A percentile compares a stretch with the other conserved stretches of the same genome.
Evolutionary conservation across 139 green algal species (phyloP).

Genomic region (Tetraselmis chui): DNA sequence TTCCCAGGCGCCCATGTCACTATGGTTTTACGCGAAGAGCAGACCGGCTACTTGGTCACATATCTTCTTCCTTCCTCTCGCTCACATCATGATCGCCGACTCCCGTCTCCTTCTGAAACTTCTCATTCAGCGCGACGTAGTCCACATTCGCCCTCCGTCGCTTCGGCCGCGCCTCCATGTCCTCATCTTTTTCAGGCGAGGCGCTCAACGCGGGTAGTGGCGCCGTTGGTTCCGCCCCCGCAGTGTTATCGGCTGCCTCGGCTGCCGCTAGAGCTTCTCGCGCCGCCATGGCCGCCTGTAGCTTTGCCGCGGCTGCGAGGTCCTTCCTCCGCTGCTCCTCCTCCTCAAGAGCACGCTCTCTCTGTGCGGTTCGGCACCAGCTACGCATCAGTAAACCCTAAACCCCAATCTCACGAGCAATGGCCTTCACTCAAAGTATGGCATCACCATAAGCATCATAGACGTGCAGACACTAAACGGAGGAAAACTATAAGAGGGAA

Average conservation of each 20-base stretch:
- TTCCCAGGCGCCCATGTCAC: too few relatives aligned
- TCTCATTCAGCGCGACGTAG: constrained; percentile 64
- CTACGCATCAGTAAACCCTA: background rate
- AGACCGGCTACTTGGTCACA: too few relatives aligned
- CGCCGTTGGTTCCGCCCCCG: background rate
- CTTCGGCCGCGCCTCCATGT: constrained; percentile 21
- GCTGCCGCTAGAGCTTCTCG: background rate
- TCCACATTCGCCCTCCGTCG: constrained; percentile 47
- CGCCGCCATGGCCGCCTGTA: constrained; percentile 4
- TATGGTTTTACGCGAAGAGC: too few relatives aligned
- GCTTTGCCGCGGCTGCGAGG: constrained; percentile 14
- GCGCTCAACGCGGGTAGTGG: background rate
- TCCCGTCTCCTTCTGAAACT: constrained; percentile 47
- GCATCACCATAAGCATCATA: background rate
- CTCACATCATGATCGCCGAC: too few relatives aligned
- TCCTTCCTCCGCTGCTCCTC: constrained; percentile 13
- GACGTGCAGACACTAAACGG: background rate
- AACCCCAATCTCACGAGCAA: too few relatives aligned
- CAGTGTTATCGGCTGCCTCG: constrained; percentile 2
- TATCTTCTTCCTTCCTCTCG: too few relatives aligned
- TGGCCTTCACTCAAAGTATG: too few relatives aligned
- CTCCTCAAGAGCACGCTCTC: constrained; percentile 40
- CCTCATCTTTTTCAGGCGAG: background rate
- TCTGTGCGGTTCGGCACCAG: constrained; percentile 3
- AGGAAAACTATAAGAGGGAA: constrained; percentile 1